These are phyloP conservation scores for Aspergillus pseudoglaucus DNA, from an alignment of 2,329 filamentous ascomycete genomes.

Conservation along the genomic window DNA sequence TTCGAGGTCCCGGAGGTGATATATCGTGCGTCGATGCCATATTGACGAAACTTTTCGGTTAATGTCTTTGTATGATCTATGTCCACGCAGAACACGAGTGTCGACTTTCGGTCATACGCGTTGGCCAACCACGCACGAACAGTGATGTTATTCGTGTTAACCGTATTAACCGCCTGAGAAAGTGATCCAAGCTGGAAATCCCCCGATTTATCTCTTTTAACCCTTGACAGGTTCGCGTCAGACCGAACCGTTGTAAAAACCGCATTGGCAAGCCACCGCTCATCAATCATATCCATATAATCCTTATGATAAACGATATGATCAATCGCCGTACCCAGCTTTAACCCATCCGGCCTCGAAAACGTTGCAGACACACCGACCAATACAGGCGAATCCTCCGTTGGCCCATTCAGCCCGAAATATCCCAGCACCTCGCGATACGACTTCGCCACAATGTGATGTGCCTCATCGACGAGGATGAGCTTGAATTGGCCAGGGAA, in stretches of 20 bases:
- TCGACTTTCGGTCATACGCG: constrained; percentile 68
- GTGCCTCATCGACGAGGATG: constrained; percentile 88
- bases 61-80: constrained; percentile 71
- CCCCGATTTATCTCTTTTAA: constrained; percentile 58
- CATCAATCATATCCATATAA: constrained; percentile 73
- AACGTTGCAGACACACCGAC: constrained; percentile 85
- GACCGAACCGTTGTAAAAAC: constrained; percentile 88
- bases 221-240: constrained; percentile 67
- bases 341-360: constrained; percentile 75
- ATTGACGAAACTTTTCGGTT: constrained; percentile 66
- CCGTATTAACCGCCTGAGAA: constrained; percentile 75
- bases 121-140: constrained; percentile 80
- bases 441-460: constrained; percentile 82
- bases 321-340: constrained; percentile 77
- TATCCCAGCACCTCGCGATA: constrained; percentile 73
- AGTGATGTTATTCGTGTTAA: constrained; percentile 72
- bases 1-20: constrained; percentile 77
- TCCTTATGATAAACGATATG: constrained; percentile 94
- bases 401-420: constrained; percentile 60
- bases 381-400: constrained; percentile 54
- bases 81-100: constrained; percentile 91
- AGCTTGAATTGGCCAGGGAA: constrained; percentile 77
- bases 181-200: constrained; percentile 78
- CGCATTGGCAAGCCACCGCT: constrained; percentile 88
- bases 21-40: constrained; percentile 75